Evolutionary conservation across 345 rosid species (phyloP).

Genomic region (Hibiscus syriacus): DNA sequence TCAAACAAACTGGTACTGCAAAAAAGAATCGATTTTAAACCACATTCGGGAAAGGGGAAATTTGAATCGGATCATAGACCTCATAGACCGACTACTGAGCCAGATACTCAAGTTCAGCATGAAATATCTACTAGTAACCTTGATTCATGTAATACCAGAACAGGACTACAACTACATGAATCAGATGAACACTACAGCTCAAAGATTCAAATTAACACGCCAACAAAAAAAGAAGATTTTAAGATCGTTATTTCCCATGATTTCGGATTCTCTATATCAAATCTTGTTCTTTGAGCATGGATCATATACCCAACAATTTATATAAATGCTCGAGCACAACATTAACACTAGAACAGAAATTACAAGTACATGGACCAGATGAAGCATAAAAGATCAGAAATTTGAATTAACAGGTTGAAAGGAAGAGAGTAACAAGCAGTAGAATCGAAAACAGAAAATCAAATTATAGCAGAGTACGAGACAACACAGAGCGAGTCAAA

Average conservation of each 20-base stretch:
- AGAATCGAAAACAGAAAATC: too few relatives aligned
- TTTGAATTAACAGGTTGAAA: neutral
- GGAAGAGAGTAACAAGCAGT: too few relatives aligned
- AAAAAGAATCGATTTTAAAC: neutral
- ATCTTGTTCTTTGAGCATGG: too few relatives aligned
- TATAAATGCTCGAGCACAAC: neutral
- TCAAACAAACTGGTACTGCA: slow-evolving; percentile 10
- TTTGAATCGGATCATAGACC: neutral
- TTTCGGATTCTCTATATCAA: neutral
- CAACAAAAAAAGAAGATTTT: neutral
- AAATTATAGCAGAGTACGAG: too few relatives aligned
- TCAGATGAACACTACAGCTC: neutral
- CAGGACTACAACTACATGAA: neutral
- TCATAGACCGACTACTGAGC: neutral
- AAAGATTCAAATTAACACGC: neutral
- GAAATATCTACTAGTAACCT: neutral
- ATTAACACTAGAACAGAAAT: neutral
- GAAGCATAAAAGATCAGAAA: neutral
- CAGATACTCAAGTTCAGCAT: neutral
- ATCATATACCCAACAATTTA: neutral
- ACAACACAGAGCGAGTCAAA: too few relatives aligned
- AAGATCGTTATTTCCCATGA: too few relatives aligned
- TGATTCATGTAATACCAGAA: neutral
- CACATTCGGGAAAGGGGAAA: neutral
- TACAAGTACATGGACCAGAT: neutral